Evolutionary conservation across 2,329 filamentous ascomycete species (phyloP).

Genomic region (Sordariomycetes sp.): DNA sequence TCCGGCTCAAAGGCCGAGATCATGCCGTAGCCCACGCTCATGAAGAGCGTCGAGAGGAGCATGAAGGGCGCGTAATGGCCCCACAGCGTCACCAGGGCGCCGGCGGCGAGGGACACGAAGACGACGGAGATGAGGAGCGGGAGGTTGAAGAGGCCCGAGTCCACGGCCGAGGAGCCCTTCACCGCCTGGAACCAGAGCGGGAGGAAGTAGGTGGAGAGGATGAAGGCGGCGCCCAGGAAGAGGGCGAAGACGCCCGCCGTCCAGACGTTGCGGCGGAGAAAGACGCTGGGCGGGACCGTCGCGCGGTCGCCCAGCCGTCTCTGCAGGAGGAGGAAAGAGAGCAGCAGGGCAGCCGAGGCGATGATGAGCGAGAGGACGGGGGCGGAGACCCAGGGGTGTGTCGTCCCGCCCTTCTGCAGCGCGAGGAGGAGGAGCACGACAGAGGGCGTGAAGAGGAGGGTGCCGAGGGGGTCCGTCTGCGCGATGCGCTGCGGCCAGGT

Average conservation of each 20-base stretch:
- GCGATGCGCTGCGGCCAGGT: slow-evolving; percentile 12
- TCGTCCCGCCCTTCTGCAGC: slow-evolving; percentile 22
- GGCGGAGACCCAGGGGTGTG: slow-evolving; percentile 10
- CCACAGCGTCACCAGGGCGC: slow-evolving; percentile 16
- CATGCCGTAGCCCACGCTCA: slow-evolving; percentile 19
- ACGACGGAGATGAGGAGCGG: slow-evolving; percentile 20
- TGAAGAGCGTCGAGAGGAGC: slow-evolving; percentile 16
- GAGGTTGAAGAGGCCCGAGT: slow-evolving; percentile 20
- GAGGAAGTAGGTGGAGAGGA: slow-evolving; percentile 16
- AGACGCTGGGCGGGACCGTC: slow-evolving; percentile 27
- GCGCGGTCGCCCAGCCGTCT: slow-evolving; percentile 23
- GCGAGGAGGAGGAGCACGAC: slow-evolving; percentile 24
- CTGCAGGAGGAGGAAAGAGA: slow-evolving; percentile 23
- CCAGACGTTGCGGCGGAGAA: slow-evolving; percentile 24
- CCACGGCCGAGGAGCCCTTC: slow-evolving; percentile 18
- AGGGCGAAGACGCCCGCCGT: slow-evolving; percentile 20
- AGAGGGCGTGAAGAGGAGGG: slow-evolving; percentile 8
- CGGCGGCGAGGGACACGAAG: slow-evolving; percentile 15
- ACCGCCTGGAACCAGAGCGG: slow-evolving; percentile 24
- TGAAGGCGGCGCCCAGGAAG: slow-evolving; percentile 19
- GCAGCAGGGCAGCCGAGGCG: slow-evolving; percentile 16
- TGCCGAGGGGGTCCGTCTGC: slow-evolving; percentile 14
- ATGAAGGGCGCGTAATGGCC: slow-evolving; percentile 27
- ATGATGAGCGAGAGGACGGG: slow-evolving; percentile 15
- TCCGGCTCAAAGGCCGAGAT: slow-evolving; percentile 19